Evolutionary conservation across 2,329 filamentous ascomycete species (phyloP).

Genomic region (Bretziella fagacearum): DNA sequence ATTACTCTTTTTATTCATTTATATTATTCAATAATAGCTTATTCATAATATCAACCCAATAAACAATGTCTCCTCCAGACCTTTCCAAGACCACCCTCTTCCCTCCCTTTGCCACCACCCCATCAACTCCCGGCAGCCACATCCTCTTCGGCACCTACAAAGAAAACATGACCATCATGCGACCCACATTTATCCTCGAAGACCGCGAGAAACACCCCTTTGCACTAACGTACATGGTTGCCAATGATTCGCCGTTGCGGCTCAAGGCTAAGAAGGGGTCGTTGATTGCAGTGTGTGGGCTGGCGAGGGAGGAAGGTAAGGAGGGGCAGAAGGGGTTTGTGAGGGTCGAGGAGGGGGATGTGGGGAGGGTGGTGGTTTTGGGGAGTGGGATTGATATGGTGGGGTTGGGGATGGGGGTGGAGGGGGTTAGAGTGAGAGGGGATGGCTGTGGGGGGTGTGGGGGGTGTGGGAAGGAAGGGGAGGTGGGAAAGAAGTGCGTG

Average conservation of each 20-base stretch:
- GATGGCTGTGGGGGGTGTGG: conserved; percentile 17
- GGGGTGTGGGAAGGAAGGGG: conserved; percentile 20
- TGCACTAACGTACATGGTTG: conserved; percentile 30
- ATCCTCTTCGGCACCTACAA: conserved; percentile 26
- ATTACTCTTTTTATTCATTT: background rate
- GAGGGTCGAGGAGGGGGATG: conserved; percentile 21
- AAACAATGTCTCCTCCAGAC: conserved; percentile 16
- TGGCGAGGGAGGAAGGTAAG: conserved; percentile 17
- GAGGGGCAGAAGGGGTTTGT: conserved; percentile 24
- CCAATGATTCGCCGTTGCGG: conserved; percentile 20
- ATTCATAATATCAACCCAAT: background rate
- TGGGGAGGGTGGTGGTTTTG: conserved; percentile 22
- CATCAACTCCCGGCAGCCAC: conserved; percentile 14
- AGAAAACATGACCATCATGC: conserved; percentile 32
- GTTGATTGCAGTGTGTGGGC: conserved; percentile 20
- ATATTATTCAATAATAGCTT: background rate
- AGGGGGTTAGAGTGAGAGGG: conserved; percentile 16
- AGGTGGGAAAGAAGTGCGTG: conserved; percentile 24
- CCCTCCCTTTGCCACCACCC: conserved; percentile 22
- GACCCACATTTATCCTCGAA: conserved; percentile 30
- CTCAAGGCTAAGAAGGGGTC: conserved; percentile 26
- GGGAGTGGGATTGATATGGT: conserved; percentile 17
- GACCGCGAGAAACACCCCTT: conserved; percentile 27
- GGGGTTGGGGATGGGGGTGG: conserved; percentile 19
- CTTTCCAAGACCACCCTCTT: conserved; percentile 19